A percentile compares a stretch with the other conserved stretches of the same genome.
phyloP scores from a whole-genome alignment of 2,329 filamentous ascomycete genomes.

The Calonectria hongkongensis region DNA sequence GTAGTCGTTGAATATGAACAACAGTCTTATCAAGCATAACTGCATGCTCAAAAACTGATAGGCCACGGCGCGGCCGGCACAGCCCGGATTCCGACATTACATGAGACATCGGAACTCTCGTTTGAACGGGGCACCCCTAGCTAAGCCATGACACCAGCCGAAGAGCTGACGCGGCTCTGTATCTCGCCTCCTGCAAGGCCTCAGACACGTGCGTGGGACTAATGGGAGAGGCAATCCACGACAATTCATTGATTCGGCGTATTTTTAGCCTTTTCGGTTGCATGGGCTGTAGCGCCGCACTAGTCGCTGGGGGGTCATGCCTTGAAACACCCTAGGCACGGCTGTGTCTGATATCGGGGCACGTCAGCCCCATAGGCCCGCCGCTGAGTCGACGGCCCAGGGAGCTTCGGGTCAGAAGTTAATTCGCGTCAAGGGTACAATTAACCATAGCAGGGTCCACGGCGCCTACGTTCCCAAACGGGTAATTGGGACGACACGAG shows the following conservation, averaged over 20 bases:
- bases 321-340: conserved; percentile 10
- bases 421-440: conserved; percentile 2
- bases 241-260: not conserved
- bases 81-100: not conserved
- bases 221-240: not conserved
- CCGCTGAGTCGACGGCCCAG: not conserved
- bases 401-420: not conserved
- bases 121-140: conserved; percentile 2
- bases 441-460: not conserved
- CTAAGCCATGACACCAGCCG: not conserved
- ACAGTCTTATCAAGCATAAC: conserved; percentile 1
- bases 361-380: conserved; percentile 1
- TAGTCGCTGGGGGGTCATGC: not conserved
- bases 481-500: not conserved
- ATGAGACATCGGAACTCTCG: conserved; percentile 2
- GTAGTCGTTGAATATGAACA: not conserved
- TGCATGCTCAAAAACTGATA: not conserved
- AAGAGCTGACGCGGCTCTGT: not conserved
- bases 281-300: conserved; percentile 8
- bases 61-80: not conserved
- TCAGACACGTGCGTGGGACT: conserved; percentile 1
- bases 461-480: not conserved
- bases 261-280: conserved; percentile 4
- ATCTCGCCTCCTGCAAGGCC: not conserved
- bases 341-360: conserved; percentile 12